Percentiles rank a stretch among this genome's conserved stretches.
Conservation (phyloP, 176 grass and related monocot genomes). For the Musa schizocarpa region DNA sequence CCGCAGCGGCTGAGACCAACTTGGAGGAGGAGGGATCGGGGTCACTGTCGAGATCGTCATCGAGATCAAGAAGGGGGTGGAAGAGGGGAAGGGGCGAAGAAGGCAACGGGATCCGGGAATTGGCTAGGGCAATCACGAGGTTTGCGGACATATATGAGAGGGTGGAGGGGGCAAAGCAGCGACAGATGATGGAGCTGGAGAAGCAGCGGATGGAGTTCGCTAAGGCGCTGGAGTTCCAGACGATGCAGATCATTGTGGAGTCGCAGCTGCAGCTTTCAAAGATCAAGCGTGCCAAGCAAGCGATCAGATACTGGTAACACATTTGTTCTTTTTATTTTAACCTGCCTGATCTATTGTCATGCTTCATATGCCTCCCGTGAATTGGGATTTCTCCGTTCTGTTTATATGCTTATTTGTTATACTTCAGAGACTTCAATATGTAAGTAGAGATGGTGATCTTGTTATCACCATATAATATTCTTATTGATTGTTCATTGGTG, state of each 20-base stretch:
- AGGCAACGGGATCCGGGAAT: slow-evolving; percentile 40
- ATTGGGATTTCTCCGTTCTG: too few relatives aligned
- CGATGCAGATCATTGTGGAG: slow-evolving; percentile 75
- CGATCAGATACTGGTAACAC: slow-evolving; percentile 37
- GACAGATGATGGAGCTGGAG: slow-evolving; percentile 63
- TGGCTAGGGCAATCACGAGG: slow-evolving; percentile 54
- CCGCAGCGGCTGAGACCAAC: slow-evolving; percentile 26
- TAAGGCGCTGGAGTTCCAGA: slow-evolving; percentile 67
- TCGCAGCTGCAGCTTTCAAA: slow-evolving; percentile 60
- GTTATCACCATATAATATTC: too few relatives aligned
- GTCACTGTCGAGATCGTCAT: slow-evolving; percentile 30
- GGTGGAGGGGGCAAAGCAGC: slow-evolving; percentile 61
- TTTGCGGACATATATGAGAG: slow-evolving; percentile 87
- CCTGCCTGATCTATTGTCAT: neutral
- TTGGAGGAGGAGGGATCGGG: slow-evolving; percentile 12
- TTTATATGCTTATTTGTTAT: too few relatives aligned
- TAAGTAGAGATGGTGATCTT: too few relatives aligned
- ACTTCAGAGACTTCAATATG: too few relatives aligned
- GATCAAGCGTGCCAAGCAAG: slow-evolving; percentile 47
- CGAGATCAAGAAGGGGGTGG: slow-evolving; percentile 16
- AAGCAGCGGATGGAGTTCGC: slow-evolving; percentile 63
- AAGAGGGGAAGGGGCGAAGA: slow-evolving; percentile 8
- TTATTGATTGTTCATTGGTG: too few relatives aligned
- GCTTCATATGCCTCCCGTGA: too few relatives aligned
- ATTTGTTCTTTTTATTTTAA: slow-evolving; percentile 22